Conservation (phyloP, 2,329 filamentous ascomycete species). For the Aspergillus cejpii region DNA sequence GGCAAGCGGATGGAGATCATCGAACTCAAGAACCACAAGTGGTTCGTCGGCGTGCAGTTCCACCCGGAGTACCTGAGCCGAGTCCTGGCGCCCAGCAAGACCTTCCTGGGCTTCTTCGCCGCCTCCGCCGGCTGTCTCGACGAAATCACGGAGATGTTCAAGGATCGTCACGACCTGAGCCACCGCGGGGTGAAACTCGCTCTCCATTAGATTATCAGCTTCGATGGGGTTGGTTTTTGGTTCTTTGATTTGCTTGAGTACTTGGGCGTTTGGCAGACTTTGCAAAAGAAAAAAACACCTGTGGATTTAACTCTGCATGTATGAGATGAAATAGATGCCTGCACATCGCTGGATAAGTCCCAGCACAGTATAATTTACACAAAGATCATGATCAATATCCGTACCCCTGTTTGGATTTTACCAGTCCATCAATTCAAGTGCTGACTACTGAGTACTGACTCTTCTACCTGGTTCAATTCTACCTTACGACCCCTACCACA, state of each 20-base stretch:
- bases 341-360: not conserved
- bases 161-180: slow-evolving; percentile 18
- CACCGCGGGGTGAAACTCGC: slow-evolving; percentile 7
- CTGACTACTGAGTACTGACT: too few relatives aligned
- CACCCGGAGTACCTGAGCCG: slow-evolving; percentile 79
- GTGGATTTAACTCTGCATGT: too few relatives aligned
- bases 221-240: not conserved
- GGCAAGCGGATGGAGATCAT: slow-evolving; percentile 76
- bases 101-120: slow-evolving; percentile 79
- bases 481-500: too few relatives aligned
- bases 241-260: not conserved
- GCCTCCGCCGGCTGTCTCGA: slow-evolving; percentile 64
- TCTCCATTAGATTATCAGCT: slow-evolving; percentile 3
- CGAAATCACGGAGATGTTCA: slow-evolving; percentile 23
- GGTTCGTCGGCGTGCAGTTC: slow-evolving; percentile 79
- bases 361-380: not conserved
- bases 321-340: not conserved
- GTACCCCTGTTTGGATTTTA: too few relatives aligned
- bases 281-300: too few relatives aligned
- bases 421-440: too few relatives aligned
- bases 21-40: slow-evolving; percentile 76
- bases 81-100: slow-evolving; percentile 65
- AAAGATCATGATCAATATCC: too few relatives aligned
- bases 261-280: not conserved
- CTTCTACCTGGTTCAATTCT: too few relatives aligned